Evolutionary conservation across 768 basidiomycete genomes (phyloP).

Genomic region (Omphalotus guepiniiformis): DNA sequence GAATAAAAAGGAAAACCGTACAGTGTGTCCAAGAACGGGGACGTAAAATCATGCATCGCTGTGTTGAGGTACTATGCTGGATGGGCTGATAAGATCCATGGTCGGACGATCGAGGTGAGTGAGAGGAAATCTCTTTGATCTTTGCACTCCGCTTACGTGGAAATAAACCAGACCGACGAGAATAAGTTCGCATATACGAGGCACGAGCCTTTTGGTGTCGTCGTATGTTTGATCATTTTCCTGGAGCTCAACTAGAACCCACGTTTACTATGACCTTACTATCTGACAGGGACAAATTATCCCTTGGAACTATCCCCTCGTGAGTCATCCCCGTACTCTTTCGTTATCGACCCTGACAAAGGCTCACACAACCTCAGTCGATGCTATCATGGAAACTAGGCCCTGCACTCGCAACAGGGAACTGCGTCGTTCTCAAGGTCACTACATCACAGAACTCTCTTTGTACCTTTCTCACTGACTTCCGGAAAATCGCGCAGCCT

Average conservation of each 20-base stretch:
- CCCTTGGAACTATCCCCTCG: constrained; percentile 58
- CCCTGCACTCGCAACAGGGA: constrained; percentile 61
- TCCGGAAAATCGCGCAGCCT: constrained; percentile 43
- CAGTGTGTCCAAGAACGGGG: constrained; percentile 8
- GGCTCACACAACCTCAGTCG: background rate
- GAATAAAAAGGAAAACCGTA: constrained; percentile 19
- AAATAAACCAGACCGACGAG: constrained; percentile 3
- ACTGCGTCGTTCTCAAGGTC: constrained; percentile 43
- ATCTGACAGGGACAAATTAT: constrained; percentile 8
- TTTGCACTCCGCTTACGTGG: background rate
- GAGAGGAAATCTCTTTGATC: background rate
- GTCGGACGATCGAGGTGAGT: constrained; percentile 34
- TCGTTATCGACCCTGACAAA: background rate
- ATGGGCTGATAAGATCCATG: constrained; percentile 47
- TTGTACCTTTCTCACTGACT: background rate
- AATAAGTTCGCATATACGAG: constrained; percentile 53
- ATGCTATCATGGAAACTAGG: constrained; percentile 58
- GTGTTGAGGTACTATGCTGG: constrained; percentile 46
- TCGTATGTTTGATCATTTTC: constrained; percentile 21
- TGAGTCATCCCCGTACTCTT: constrained; percentile 16
- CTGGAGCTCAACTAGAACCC: constrained; percentile 27
- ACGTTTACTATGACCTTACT: constrained; percentile 64
- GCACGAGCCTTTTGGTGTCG: constrained; percentile 59
- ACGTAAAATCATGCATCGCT: constrained; percentile 22
- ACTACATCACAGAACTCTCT: background rate